phyloP scores from a whole-genome alignment of 2,329 filamentous ascomycete genomes.

The Tolypocladium amazonense region DNA sequence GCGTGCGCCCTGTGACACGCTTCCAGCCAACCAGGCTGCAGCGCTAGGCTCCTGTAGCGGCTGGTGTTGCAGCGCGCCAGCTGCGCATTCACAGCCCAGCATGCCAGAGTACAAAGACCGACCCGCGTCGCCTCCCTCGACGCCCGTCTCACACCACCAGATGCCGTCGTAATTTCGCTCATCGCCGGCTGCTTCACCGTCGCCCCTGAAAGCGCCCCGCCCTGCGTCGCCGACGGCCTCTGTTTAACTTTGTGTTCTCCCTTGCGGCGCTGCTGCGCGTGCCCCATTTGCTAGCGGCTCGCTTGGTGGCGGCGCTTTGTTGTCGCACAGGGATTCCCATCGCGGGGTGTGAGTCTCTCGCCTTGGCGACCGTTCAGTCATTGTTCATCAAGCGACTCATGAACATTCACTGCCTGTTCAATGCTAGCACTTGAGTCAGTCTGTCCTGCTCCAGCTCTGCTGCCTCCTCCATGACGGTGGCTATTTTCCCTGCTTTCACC shows the following conservation, averaged over 20 bases:
- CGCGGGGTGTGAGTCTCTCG: neutral
- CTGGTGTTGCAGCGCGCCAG: neutral
- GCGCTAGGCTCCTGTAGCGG: neutral
- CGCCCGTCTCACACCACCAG: neutral
- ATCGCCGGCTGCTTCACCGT: neutral
- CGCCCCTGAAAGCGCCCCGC: neutral
- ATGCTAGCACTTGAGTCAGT: slow-evolving; percentile 20
- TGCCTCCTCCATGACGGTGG: neutral
- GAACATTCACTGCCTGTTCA: neutral
- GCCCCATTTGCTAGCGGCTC: neutral
- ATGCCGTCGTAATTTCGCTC: neutral
- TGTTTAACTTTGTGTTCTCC: neutral
- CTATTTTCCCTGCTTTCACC: neutral
- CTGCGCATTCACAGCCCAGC: neutral
- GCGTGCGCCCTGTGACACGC: slow-evolving; percentile 10
- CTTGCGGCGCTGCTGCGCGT: neutral
- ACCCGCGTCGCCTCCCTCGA: neutral
- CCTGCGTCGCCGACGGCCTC: neutral
- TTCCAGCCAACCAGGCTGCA: slow-evolving; percentile 1
- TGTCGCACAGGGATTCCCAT: neutral
- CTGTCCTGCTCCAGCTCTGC: neutral
- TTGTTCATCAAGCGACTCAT: neutral
- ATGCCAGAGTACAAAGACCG: neutral
- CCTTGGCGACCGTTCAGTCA: neutral
- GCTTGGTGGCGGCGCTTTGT: neutral